Conservation (phyloP, 2,329 filamentous ascomycete genomes). For the Phaeosphaeriaceae sp. region DNA sequence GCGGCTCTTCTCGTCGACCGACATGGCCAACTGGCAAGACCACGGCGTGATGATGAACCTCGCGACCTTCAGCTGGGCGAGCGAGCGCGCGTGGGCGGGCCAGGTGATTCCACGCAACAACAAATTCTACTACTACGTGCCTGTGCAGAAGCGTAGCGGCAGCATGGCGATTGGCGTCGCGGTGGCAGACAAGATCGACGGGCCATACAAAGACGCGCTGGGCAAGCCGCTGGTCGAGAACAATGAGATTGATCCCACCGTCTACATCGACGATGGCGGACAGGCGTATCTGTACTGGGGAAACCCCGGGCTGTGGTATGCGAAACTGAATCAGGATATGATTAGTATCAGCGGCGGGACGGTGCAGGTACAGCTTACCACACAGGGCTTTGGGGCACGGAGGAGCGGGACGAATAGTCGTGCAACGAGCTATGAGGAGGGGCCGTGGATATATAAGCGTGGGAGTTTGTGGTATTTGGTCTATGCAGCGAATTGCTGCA, state of each 20-base stretch:
- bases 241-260: conserved; percentile 23
- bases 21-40: conserved; percentile 27
- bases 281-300: conserved; percentile 27
- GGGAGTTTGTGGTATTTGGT: conserved; percentile 19
- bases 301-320: conserved; percentile 21
- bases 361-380: conserved; percentile 15
- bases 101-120: conserved; percentile 20
- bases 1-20: conserved; percentile 17
- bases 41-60: conserved; percentile 19
- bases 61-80: conserved; percentile 20
- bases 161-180: conserved; percentile 22
- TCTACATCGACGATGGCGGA: conserved; percentile 22
- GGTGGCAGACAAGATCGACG: conserved; percentile 17
- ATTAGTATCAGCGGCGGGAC: conserved; percentile 17
- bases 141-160: conserved; percentile 14
- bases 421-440: conserved; percentile 18
- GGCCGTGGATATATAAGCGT: conserved; percentile 24
- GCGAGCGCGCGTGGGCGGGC: conserved; percentile 19
- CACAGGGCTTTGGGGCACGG: conserved; percentile 17
- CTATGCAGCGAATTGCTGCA: conserved; percentile 25
- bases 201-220: conserved; percentile 21
- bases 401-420: conserved; percentile 6
- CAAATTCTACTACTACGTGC: conserved; percentile 27
- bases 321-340: conserved; percentile 22
- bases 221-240: conserved; percentile 21